phyloP scores from a whole-genome alignment of 352 stramenopile species.

The Phytophthora crassamura region DNA sequence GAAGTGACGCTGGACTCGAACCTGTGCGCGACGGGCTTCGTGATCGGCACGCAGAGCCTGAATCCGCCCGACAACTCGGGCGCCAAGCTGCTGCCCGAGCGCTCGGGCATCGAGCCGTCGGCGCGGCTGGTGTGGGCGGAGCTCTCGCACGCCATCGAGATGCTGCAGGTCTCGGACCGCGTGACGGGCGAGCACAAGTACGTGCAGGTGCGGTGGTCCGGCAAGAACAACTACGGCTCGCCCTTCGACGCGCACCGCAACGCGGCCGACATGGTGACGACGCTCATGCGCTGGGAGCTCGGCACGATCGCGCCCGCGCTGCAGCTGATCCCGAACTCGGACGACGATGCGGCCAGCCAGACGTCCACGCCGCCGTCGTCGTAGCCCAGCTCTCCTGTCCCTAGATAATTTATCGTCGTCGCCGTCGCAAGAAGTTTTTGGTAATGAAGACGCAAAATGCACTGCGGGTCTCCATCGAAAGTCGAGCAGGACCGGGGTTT shows the following conservation, averaged over 20 bases:
- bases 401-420: conserved; percentile 30
- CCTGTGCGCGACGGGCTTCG: conserved; percentile 35
- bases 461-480: conserved; percentile 3
- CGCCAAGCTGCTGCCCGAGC: conserved; percentile 41
- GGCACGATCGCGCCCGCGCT: conserved; percentile 48
- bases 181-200: conserved; percentile 32
- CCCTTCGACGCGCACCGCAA: conserved; percentile 53
- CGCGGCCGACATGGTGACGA: conserved; percentile 52
- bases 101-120: conserved; percentile 34
- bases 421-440: conserved; percentile 23
- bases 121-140: conserved; percentile 52
- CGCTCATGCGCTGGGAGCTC: conserved; percentile 58
- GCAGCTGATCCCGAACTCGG: conserved; percentile 35
- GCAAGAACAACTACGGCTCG: conserved; percentile 60
- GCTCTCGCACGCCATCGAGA: conserved; percentile 51
- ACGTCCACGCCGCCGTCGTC: conserved; percentile 12
- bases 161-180: conserved; percentile 44
- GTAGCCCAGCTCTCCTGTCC: neutral
- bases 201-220: conserved; percentile 51
- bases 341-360: conserved; percentile 7
- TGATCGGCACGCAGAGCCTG: conserved; percentile 63
- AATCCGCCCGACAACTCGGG: conserved; percentile 43
- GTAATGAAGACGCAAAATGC: conserved; percentile 24
- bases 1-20: conserved; percentile 13
- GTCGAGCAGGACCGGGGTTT: conserved; percentile 5